A percentile compares a stretch with the other conserved stretches of the same genome.
phyloP scores from a whole-genome alignment of 768 basidiomycete genomes.

The Lentinula detonsa region DNA sequence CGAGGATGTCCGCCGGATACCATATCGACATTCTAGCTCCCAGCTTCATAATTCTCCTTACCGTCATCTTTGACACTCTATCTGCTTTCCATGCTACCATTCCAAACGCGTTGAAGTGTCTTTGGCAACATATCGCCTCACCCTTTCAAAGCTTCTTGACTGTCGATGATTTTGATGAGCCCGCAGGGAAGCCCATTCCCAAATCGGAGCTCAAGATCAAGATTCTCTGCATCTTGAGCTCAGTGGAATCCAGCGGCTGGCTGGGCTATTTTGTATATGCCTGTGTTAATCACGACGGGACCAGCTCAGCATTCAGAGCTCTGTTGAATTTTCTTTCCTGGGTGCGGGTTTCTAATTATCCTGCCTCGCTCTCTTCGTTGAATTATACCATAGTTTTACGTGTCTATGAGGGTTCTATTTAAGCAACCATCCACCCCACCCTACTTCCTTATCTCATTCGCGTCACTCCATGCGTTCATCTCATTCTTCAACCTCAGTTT shows the following conservation, averaged over 20 bases:
- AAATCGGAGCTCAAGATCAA: constrained; percentile 23
- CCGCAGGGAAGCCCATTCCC: constrained; percentile 22
- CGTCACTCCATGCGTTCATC: constrained; percentile 27
- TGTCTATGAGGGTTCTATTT: constrained; percentile 28
- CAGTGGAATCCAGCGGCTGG: constrained; percentile 35
- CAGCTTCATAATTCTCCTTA: constrained; percentile 19
- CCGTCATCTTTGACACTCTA: constrained; percentile 23
- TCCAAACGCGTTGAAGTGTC: constrained; percentile 19
- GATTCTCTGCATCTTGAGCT: constrained; percentile 29
- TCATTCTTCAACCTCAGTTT: constrained; percentile 29
- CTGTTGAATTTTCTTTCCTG: constrained; percentile 36
- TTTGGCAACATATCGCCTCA: constrained; percentile 18
- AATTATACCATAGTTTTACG: constrained; percentile 32
- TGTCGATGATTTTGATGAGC: constrained; percentile 42
- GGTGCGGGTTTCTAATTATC: constrained; percentile 30
- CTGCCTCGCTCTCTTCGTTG: constrained; percentile 1
- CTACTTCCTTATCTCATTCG: constrained; percentile 42
- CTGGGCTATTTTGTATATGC: constrained; percentile 34
- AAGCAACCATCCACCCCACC: constrained; percentile 45
- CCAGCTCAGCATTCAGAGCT: constrained; percentile 15
- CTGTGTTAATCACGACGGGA: constrained; percentile 17
- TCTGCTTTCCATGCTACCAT: constrained; percentile 12
- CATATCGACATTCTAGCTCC: constrained; percentile 4
- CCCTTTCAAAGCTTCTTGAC: constrained; percentile 51
- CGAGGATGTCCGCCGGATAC: neutral